Base-by-base conservation (phyloP, 225 moss, liverwort and hornwort species). In the Ulota crispa region DNA sequence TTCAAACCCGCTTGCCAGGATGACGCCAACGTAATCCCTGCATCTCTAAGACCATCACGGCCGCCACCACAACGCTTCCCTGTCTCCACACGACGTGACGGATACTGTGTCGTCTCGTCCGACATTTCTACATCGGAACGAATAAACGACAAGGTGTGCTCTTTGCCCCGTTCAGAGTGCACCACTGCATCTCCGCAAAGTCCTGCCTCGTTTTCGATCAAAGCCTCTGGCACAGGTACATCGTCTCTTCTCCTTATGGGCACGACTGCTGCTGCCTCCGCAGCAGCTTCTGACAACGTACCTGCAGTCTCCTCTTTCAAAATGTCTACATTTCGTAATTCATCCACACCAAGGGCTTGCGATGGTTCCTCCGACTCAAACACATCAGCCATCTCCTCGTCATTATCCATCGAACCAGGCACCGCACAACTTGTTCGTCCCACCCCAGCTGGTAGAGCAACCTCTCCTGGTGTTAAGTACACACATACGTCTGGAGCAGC, bases 281-380 rank as follows among this genome's bases (percentile, higher is more conserved):
- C 62, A 54, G 42, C 41, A 84, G 53, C 75, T 59, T 62, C 80
- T 84, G 80, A 70, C 23, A 60, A 73, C 73, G 54, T 73, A 27
- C 3, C 36, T 34, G 60, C 61, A 67, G 9, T 32, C 41, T 37
- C 41, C 60, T 60, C 53, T 42, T 9, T 63, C 68, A 54, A 41
- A 73, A 18, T 78, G 39, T 36, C 79, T 74, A 36, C 32, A 14
- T 41, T 31, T 41, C 43, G 63, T 28, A 30, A 26, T 60, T 43
- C 80, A 72, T 61, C 66, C 32, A 67, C 76, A 24, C 32, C 72
- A 72, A 76, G 70, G 50, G 65, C 20, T 26, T 60, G 32, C 52
- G 71, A 71, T 37, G 60, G 8, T 50, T 76, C 59, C 8, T 60
- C 71, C 12, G 52, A 76, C 71, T 71, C 52, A 4, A 59, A n/a